Base-by-base conservation (phyloP, 2,329 filamentous ascomycete species). In the Phaeophleospora eucalypticola region DNA sequence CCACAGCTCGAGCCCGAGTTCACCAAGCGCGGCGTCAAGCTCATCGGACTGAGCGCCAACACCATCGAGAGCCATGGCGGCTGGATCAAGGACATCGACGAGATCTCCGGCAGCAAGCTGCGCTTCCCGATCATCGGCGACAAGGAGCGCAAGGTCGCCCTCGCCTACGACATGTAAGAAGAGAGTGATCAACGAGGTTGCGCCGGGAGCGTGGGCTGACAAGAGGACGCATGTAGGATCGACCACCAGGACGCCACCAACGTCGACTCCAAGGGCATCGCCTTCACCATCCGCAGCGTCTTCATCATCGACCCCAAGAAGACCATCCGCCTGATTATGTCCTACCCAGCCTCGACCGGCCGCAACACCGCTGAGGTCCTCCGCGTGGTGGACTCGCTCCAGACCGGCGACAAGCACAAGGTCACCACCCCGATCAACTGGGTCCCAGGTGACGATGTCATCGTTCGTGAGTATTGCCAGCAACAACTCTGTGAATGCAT, bases 251-350 rank as follows among this genome's bases (percentile, higher is more conserved):
- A 76, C 56, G 73, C 77, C 50, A 81, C 79, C 67, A 81, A 80
- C 64, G 73, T 82, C 54, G 75, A 81, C 59, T 62, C 62, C 52
- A 77, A 76, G 70, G 74, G 74, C 63, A 70, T 74, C 49, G 78
- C 80, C 41, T 82, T 82, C 67, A 82, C 79, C 61, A 82, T 82
- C 68, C 79, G 80, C 64, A 80, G 76, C 45, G 79, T 83, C 62
- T 83, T 82, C 70, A 69, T 82, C 66, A 81, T 83, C 66, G 79
- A 83, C 70, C 80, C 79, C 47, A 78, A 77, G 70, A 81, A 81
- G 74, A 80, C 73, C 51, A 82, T 83, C 63, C 78, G 79, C 56
- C 49, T 56, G 40, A 82, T 81, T 61, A 70, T 83, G 50, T 76
- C 76, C 52, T 83, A 83, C 72, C 79, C 79, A 19, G 80, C 80